These are phyloP conservation scores for Peniophora sp. DNA, from an alignment of 1,284 basidiomycete species.

Conservation along the genomic window DNA sequence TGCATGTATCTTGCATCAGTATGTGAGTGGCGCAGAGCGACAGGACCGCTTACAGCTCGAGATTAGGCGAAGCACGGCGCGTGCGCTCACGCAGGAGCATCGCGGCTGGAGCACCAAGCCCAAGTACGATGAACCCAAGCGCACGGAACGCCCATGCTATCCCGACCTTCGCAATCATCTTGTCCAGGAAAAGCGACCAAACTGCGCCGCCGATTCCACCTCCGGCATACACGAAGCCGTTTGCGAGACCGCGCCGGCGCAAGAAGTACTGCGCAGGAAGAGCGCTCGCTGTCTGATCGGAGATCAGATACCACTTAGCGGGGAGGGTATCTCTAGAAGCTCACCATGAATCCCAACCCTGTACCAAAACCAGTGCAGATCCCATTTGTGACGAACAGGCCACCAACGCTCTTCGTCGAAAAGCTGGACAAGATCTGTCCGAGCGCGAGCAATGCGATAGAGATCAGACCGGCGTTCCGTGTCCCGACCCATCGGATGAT, in stretches of 20 bases:
- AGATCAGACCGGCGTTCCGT: constrained; percentile 5
- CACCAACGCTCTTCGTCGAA: constrained; percentile 3
- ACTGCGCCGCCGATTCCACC: constrained; percentile 25
- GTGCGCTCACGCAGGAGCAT: constrained; percentile 22
- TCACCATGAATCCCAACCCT: constrained; percentile 8
- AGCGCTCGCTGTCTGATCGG: constrained; percentile 17
- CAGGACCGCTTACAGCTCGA: constrained; percentile 12
- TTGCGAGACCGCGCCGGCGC: constrained; percentile 22
- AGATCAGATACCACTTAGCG: background rate
- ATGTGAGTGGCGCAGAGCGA: background rate
- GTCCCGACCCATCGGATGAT: constrained; percentile 8
- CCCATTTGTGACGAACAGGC: constrained; percentile 7
- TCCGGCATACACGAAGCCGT: constrained; percentile 23
- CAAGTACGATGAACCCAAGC: constrained; percentile 20
- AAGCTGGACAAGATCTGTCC: constrained; percentile 6
- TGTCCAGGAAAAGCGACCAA: constrained; percentile 19
- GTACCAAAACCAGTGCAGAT: constrained; percentile 6
- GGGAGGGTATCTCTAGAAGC: background rate
- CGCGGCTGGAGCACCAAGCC: constrained; percentile 20
- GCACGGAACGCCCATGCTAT: constrained; percentile 27
- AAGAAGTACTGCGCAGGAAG: constrained; percentile 26
- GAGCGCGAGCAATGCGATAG: constrained; percentile 4
- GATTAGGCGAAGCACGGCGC: constrained; percentile 7
- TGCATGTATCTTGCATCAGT: constrained; percentile 3
- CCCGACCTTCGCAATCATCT: constrained; percentile 20